Evolutionary conservation across 305 asterid species (phyloP).

Genomic region (Fraxinus angustifolia): DNA sequence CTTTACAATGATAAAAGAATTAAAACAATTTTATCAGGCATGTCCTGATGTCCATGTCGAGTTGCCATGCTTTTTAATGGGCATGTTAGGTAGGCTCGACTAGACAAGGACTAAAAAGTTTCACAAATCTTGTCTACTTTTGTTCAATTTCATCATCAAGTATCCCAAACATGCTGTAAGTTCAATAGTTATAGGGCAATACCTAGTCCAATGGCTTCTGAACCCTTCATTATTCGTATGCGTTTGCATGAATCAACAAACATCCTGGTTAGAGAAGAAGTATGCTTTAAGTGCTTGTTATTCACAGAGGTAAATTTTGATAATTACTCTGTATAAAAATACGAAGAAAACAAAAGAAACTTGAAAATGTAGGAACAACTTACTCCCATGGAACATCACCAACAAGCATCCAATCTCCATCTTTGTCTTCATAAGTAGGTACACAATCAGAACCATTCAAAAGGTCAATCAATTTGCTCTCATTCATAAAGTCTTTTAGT

Average conservation of each 20-base stretch:
- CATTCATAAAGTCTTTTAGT: conserved; percentile 29
- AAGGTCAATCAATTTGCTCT: conserved; percentile 37
- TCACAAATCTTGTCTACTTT: not conserved
- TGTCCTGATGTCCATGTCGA: not conserved
- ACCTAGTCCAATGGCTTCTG: conserved; percentile 39
- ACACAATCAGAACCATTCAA: conserved; percentile 37
- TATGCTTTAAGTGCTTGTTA: not conserved
- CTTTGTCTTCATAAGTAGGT: conserved; percentile 32
- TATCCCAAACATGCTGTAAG: not conserved
- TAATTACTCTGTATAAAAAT: not conserved
- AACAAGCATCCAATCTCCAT: conserved; percentile 36
- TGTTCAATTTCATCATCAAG: not conserved
- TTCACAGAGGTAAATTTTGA: not conserved
- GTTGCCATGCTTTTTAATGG: not conserved
- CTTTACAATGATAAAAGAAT: not conserved
- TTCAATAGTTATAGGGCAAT: not conserved
- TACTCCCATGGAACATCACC: conserved; percentile 22
- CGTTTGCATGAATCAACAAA: conserved; percentile 35
- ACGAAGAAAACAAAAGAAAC: not conserved
- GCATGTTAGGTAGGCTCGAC: not conserved
- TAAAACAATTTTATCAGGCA: not conserved
- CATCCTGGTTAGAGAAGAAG: conserved; percentile 23
- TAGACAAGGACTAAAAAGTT: not conserved
- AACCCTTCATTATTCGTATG: conserved; percentile 34
- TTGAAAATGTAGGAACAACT: not conserved